These are phyloP conservation scores for Mollisiaceae sp. DNA, from an alignment of 2,329 filamentous ascomycete genomes.

Conservation along the genomic window DNA sequence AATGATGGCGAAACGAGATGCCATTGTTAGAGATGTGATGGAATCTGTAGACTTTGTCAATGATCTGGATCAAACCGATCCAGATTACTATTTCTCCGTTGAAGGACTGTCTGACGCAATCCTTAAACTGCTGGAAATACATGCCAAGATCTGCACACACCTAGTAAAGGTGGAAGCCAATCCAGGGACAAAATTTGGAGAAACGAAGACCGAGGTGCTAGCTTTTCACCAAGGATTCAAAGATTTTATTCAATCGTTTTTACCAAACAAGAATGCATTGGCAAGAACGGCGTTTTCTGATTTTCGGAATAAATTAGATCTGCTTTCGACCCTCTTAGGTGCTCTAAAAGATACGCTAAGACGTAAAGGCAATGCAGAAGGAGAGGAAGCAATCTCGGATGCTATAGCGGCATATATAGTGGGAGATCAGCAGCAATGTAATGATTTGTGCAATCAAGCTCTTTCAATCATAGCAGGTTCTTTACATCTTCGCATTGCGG, in stretches of 20 bases:
- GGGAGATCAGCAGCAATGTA: not conserved
- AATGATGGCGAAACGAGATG: not conserved
- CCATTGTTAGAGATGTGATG: not conserved
- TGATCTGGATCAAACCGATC: not conserved
- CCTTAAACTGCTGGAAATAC: not conserved
- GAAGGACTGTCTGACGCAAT: not conserved
- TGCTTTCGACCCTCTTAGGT: not conserved
- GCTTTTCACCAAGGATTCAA: not conserved
- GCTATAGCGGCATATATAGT: not conserved
- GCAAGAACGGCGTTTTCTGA: not conserved
- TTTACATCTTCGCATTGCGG: not conserved
- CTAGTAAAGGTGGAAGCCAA: not conserved
- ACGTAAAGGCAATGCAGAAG: not conserved
- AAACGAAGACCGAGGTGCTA: not conserved
- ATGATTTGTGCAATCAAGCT: not conserved
- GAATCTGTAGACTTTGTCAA: not conserved
- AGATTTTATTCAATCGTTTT: not conserved
- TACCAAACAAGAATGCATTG: not conserved
- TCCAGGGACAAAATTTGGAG: not conserved
- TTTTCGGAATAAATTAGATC: not conserved
- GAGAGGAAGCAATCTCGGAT: not conserved
- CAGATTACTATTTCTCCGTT: not conserved
- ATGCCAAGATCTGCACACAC: not conserved
- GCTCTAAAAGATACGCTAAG: too few relatives aligned
- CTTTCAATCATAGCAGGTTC: not conserved